These are phyloP conservation scores for Neostapfia colusana DNA, from an alignment of 176 grass and related monocot genomes.

Conservation along the genomic window DNA sequence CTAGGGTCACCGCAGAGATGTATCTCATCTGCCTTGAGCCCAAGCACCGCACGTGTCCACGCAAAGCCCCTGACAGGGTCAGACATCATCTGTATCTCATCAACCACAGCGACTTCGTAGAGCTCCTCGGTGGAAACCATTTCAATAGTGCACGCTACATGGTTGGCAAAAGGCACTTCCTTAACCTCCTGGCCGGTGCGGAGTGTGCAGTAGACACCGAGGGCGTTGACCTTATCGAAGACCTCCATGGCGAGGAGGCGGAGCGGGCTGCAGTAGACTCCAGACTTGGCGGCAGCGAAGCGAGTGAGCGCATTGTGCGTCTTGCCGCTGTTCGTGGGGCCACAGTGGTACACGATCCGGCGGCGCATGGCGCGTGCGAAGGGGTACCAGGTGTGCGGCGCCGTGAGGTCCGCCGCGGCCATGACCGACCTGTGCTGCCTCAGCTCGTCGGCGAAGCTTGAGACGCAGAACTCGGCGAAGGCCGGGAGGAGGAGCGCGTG, in stretches of 20 bases:
- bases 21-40: conserved; percentile 94
- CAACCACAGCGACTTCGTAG: conserved; percentile 86
- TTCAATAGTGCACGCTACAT: conserved; percentile 78
- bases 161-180: conserved; percentile 77
- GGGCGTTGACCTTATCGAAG: conserved; percentile 80
- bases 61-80: conserved; percentile 75
- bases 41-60: conserved; percentile 84
- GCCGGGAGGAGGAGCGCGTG: conserved; percentile 74
- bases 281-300: conserved; percentile 60
- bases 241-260: conserved; percentile 98
- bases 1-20: conserved; percentile 95
- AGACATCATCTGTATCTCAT: conserved; percentile 96
- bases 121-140: conserved; percentile 76
- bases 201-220: conserved; percentile 86
- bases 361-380: conserved; percentile 94
- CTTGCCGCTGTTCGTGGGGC: conserved; percentile 96
- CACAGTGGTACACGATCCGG: conserved; percentile 81
- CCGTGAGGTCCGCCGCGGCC: conserved; percentile 75
- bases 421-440: conserved; percentile 48
- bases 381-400: conserved; percentile 86
- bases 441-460: conserved; percentile 55
- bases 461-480: conserved; percentile 73
- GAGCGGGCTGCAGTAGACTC: conserved; percentile 90
- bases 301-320: conserved; percentile 85
- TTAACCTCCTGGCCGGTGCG: conserved; percentile 91